A percentile compares a stretch with the other conserved stretches of the same genome.
These are phyloP conservation scores for Helenozyma baotianmanensis DNA, from an alignment of 805 yeast species.

Conservation along the genomic window DNA sequence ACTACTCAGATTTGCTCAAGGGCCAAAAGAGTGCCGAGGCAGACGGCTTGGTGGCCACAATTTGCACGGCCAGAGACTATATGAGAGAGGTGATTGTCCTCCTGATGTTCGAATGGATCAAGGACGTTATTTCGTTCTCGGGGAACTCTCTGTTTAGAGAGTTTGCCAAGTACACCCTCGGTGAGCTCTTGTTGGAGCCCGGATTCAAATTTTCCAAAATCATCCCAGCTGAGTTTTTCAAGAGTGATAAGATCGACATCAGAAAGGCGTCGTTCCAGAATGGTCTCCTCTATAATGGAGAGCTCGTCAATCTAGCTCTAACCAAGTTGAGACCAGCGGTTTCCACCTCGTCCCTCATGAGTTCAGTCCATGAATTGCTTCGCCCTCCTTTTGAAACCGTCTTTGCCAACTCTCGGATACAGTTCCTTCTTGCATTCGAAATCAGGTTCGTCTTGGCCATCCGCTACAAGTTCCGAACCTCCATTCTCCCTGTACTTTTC, in stretches of 20 bases:
- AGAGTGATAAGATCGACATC: constrained; percentile 7
- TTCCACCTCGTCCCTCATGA: background rate
- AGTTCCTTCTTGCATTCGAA: constrained; percentile 54
- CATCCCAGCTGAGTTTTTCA: constrained; percentile 21
- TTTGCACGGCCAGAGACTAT: constrained; percentile 48
- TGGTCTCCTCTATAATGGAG: constrained; percentile 28
- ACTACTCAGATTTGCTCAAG: constrained; percentile 20
- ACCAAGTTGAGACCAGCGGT: constrained; percentile 12
- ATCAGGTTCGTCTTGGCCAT: constrained; percentile 51
- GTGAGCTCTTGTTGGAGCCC: constrained; percentile 40
- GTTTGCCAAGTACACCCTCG: constrained; percentile 36
- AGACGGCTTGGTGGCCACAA: constrained; percentile 53
- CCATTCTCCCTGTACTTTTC: constrained; percentile 53
- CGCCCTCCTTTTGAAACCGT: constrained; percentile 1
- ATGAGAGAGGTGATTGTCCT: constrained; percentile 44
- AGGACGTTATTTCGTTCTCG: constrained; percentile 27
- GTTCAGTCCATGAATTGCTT: background rate
- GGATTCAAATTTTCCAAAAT: constrained; percentile 28
- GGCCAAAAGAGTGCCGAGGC: constrained; percentile 38
- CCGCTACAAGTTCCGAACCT: constrained; percentile 44
- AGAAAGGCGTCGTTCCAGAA: constrained; percentile 24
- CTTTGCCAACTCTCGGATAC: constrained; percentile 44
- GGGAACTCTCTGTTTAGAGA: constrained; percentile 22
- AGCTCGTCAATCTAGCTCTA: constrained; percentile 21
- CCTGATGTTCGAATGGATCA: constrained; percentile 49